Evolutionary conservation across 208 protist species (phyloP).

Genomic region (Crithidia brevicula): DNA sequence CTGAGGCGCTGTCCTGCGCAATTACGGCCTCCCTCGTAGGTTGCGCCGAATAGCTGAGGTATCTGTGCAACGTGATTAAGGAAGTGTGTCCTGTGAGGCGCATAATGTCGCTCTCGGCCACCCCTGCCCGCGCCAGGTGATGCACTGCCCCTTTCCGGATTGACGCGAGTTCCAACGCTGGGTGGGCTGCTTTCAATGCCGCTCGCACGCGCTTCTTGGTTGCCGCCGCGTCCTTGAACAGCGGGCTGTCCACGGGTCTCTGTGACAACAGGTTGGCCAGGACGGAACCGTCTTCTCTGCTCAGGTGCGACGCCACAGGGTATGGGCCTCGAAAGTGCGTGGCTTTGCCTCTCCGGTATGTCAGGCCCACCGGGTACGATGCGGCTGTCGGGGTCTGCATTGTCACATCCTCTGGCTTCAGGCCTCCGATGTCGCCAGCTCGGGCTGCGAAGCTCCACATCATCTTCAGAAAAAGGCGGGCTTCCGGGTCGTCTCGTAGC

Average conservation of each 20-base stretch:
- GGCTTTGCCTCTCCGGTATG: neutral
- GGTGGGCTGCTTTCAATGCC: neutral
- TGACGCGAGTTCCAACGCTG: neutral
- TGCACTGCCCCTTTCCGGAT: conserved; percentile 13
- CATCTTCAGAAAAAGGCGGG: neutral
- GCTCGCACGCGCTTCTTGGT: conserved; percentile 2
- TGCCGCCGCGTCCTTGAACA: neutral
- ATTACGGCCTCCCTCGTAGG: conserved; percentile 14
- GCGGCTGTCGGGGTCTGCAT: neutral
- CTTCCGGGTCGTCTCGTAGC: neutral
- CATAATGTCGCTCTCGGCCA: conserved; percentile 11
- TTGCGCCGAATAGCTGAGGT: conserved; percentile 18
- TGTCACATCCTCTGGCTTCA: neutral
- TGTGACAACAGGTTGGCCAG: neutral
- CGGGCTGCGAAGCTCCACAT: neutral
- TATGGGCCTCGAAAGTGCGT: conserved; percentile 2
- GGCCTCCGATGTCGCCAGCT: neutral
- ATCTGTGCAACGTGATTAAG: conserved; percentile 1
- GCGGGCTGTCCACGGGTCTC: neutral
- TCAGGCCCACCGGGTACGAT: neutral
- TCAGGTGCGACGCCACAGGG: neutral
- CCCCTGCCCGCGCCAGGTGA: neutral
- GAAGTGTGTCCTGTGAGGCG: conserved; percentile 13
- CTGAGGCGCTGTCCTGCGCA: conserved; percentile 17
- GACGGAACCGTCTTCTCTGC: neutral